Conservation (phyloP, 306 rosid species). For the Trifolium subterraneum region DNA sequence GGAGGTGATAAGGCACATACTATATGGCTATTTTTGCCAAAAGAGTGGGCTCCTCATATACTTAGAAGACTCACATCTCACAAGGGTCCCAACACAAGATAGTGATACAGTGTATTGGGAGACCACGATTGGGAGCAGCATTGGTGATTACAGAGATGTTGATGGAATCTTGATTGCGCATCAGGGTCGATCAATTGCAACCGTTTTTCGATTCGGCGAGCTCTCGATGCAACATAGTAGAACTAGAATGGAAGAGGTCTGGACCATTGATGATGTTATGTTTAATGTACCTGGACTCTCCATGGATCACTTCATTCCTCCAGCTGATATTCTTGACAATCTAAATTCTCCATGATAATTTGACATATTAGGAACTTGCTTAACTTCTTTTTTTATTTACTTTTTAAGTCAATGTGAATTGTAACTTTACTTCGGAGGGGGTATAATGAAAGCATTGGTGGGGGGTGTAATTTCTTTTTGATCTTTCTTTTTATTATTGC, state of each 20-base stretch:
- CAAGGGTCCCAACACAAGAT: constrained; percentile 69
- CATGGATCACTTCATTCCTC: constrained; percentile 87
- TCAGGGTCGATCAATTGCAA: constrained; percentile 88
- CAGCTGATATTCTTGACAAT: constrained; percentile 71
- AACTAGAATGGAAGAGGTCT: constrained; percentile 87
- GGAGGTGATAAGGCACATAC: constrained; percentile 85
- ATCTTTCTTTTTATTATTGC: constrained; percentile 2
- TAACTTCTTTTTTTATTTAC: not conserved
- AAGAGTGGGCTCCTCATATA: constrained; percentile 90
- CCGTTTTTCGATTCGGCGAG: constrained; percentile 83
- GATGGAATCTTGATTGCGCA: constrained; percentile 85
- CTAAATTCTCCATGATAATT: constrained; percentile 57
- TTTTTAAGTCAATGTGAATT: constrained; percentile 36
- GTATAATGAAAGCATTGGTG: constrained; percentile 55
- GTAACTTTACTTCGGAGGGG: constrained; percentile 51
- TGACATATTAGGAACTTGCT: constrained; percentile 22
- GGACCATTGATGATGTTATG: constrained; percentile 94
- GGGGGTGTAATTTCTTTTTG: constrained; percentile 52
- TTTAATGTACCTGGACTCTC: constrained; percentile 93
- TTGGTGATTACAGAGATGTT: constrained; percentile 77
- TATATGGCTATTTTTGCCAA: constrained; percentile 93
- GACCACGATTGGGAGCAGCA: constrained; percentile 94
- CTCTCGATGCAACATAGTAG: constrained; percentile 78
- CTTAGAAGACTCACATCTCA: constrained; percentile 92
- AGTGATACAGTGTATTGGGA: constrained; percentile 84